Conservation (phyloP, 192 early-diverging fungal species). For the Coemansia sp. region DNA sequence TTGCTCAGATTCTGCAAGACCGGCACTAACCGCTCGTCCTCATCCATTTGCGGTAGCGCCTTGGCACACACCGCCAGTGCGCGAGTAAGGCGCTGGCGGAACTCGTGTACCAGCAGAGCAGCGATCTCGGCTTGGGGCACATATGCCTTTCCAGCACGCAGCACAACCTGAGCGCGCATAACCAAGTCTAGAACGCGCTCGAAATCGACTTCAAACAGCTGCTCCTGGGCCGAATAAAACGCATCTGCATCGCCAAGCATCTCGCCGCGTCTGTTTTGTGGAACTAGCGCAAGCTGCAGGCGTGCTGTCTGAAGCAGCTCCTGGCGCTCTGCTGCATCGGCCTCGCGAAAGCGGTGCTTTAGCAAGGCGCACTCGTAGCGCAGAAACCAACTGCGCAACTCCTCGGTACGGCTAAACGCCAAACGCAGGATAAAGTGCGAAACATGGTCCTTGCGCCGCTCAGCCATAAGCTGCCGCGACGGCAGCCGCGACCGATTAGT, state of each 20-base stretch:
- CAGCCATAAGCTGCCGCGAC: slow-evolving; percentile 49
- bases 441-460: slow-evolving; percentile 77
- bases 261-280: slow-evolving; percentile 17
- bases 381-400: slow-evolving; percentile 72
- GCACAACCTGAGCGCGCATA: slow-evolving; percentile 56
- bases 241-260: slow-evolving; percentile 3
- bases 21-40: slow-evolving; percentile 88
- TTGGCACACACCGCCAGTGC: slow-evolving; percentile 64
- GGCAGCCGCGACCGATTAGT: slow-evolving; percentile 50
- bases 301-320: slow-evolving; percentile 36
- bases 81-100: slow-evolving; percentile 58
- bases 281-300: slow-evolving; percentile 24
- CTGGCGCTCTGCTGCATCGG: slow-evolving; percentile 33
- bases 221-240: slow-evolving; percentile 41
- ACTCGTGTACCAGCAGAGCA: slow-evolving; percentile 73
- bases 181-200: slow-evolving; percentile 66
- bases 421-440: slow-evolving; percentile 80
- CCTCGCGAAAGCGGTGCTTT: slow-evolving; percentile 59
- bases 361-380: slow-evolving; percentile 69
- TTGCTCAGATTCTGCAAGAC: slow-evolving; percentile 82
- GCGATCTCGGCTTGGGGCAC: slow-evolving; percentile 72
- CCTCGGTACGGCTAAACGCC: slow-evolving; percentile 65
- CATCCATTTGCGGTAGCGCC: slow-evolving; percentile 80
- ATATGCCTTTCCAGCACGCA: slow-evolving; percentile 65
- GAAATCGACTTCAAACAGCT: slow-evolving; percentile 64